These are phyloP conservation scores for Tephrocybe sp. DNA, from an alignment of 768 basidiomycete genomes.

Conservation along the genomic window DNA sequence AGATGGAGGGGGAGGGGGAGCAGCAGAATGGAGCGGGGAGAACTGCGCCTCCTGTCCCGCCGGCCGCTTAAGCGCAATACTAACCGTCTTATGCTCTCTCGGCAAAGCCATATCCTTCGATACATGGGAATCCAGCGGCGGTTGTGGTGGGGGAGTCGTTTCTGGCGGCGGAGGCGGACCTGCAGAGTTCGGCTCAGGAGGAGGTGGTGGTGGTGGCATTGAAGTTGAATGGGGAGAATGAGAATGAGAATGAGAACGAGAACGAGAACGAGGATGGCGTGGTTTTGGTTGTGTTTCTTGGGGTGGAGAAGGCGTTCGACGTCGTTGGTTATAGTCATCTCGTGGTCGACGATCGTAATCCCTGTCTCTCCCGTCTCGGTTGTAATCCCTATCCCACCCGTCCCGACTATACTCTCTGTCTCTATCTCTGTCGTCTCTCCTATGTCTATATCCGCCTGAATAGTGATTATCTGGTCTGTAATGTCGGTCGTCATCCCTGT, in stretches of 20 bases:
- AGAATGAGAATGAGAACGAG: no score
- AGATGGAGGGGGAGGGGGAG: conserved; percentile 13
- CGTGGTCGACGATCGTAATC: conserved; percentile 21
- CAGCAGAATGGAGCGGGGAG: conserved; percentile 32
- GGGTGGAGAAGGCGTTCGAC: conserved; percentile 17
- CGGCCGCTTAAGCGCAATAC: conserved; percentile 43
- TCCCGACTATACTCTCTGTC: no score
- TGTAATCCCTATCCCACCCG: conserved; percentile 1
- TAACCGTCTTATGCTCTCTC: conserved; percentile 34
- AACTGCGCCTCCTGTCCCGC: conserved; percentile 47
- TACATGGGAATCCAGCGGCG: conserved; percentile 29
- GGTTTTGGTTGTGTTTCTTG: no score
- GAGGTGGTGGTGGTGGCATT: conserved; percentile 12
- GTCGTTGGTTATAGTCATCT: conserved; percentile 20
- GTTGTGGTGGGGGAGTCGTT: conserved; percentile 30
- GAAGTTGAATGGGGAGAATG: no score
- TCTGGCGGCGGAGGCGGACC: conserved; percentile 16
- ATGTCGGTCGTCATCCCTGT: conserved; percentile 22
- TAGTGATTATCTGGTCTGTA: conserved; percentile 25
- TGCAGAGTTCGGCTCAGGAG: conserved; percentile 11
- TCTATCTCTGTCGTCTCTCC: not conserved
- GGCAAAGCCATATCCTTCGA: conserved; percentile 21
- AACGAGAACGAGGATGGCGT: not conserved
- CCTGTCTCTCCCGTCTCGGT: conserved; percentile 15
- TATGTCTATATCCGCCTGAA: not conserved